phyloP scores from a whole-genome alignment of 2,329 filamentous ascomycete species.

The Aspergillus brunneoviolaceus region DNA sequence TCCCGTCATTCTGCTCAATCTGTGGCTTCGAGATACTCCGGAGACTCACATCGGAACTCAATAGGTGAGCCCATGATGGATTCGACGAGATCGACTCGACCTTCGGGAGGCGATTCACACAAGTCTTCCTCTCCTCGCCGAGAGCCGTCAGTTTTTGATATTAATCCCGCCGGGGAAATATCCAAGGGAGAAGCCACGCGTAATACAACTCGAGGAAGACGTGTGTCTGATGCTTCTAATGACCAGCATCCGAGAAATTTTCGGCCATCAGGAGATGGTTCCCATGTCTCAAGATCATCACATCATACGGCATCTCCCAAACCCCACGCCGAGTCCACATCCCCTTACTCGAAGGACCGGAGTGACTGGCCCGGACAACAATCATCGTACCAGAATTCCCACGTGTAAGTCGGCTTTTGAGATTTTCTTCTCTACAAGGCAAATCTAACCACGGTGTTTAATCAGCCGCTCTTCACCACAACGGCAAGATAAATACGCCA shows the following conservation, averaged over 20 bases:
- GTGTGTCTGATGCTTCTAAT: constrained; percentile 32
- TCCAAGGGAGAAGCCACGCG: constrained; percentile 33
- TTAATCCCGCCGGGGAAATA: constrained; percentile 29
- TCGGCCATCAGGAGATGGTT: constrained; percentile 43
- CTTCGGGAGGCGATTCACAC: constrained; percentile 26
- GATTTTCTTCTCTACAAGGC: constrained; percentile 10
- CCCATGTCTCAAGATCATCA: constrained; percentile 59
- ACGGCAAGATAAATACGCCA: constrained; percentile 55
- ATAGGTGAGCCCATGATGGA: constrained; percentile 27
- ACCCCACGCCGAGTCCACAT: constrained; percentile 62
- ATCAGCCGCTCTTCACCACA: constrained; percentile 64
- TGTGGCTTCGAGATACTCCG: constrained; percentile 32
- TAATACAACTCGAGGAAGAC: constrained; percentile 33
- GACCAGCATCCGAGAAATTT: constrained; percentile 37
- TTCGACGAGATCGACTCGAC: constrained; percentile 29
- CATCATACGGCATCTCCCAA: constrained; percentile 56
- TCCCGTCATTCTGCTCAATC: constrained; percentile 38
- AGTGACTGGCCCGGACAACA: constrained; percentile 53
- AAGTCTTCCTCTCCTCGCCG: constrained; percentile 38
- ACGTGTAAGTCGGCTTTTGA: constrained; percentile 47
- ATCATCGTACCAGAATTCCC: constrained; percentile 44
- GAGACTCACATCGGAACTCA: constrained; percentile 24
- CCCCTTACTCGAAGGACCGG: constrained; percentile 58
- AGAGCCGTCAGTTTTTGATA: constrained; percentile 33
- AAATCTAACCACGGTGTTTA: constrained; percentile 36